Conservation (phyloP, 768 basidiomycete species). For the Asterophora parasitica region DNA sequence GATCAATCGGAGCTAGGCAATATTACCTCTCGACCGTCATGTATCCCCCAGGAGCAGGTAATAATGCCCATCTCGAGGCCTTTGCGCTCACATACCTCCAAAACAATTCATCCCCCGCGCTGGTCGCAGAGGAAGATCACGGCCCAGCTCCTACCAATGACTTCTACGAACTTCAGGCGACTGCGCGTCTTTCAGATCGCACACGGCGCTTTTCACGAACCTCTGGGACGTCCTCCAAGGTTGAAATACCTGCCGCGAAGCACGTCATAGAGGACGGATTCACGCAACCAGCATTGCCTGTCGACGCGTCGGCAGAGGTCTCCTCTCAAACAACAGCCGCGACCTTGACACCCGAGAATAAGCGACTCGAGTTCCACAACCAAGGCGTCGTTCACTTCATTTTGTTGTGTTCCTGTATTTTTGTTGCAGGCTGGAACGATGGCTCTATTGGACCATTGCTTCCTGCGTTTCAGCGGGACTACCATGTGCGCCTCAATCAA, state of each 20-base stretch:
- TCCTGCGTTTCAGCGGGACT: background rate
- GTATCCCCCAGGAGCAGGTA: constrained; percentile 1
- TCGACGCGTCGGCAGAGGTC: background rate
- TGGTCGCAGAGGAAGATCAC: background rate
- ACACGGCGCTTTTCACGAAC: constrained; percentile 7
- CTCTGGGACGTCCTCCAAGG: background rate
- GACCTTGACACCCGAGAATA: constrained; percentile 1
- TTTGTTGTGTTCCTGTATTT: too few species aligned
- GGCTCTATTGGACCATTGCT: too few species aligned
- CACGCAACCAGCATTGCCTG: background rate
- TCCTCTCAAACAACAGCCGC: background rate
- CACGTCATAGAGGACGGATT: background rate
- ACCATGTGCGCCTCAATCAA: constrained; percentile 1
- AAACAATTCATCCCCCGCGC: background rate
- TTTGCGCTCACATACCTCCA: constrained; percentile 7
- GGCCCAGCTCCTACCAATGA: too few species aligned
- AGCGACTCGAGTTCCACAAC: background rate
- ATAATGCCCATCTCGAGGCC: constrained; percentile 5
- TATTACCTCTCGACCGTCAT: too few species aligned
- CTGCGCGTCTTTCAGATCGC: constrained; percentile 9
- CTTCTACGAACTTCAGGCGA: constrained; percentile 6
- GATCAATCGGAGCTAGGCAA: too few species aligned
- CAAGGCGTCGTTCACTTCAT: constrained; percentile 6
- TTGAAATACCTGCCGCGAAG: background rate
- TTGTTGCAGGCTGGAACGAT: too few species aligned